Evolutionary conservation across 176 grass and related monocot genomes (phyloP).

Genomic region (Lolium rigidum): DNA sequence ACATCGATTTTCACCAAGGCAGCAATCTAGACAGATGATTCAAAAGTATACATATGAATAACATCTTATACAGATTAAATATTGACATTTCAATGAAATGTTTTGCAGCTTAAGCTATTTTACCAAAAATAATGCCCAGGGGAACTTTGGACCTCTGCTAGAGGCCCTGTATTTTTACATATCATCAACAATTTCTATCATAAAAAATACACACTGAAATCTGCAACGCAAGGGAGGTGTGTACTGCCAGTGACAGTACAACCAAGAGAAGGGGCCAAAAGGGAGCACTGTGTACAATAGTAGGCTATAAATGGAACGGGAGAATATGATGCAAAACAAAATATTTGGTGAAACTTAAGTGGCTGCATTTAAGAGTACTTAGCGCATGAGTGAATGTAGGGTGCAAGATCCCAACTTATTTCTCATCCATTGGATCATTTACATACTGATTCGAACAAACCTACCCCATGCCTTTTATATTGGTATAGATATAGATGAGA

Average conservation of each 20-base stretch:
- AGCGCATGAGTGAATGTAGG: background rate
- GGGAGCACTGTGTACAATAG: background rate
- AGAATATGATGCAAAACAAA: background rate
- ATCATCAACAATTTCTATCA: background rate
- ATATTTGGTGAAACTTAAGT: background rate
- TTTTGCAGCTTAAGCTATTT: background rate
- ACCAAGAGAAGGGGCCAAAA: background rate
- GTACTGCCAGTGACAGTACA: background rate
- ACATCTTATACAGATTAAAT: slow-evolving; percentile 18
- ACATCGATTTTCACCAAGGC: too few relatives aligned
- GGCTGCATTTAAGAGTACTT: background rate
- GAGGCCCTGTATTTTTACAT: background rate
- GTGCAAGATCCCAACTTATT: background rate
- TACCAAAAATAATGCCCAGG: background rate
- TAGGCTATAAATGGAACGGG: background rate
- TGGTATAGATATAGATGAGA: background rate
- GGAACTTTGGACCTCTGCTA: background rate
- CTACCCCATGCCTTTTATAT: background rate
- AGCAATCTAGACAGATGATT: background rate
- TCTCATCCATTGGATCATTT: background rate
- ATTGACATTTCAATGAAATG: background rate
- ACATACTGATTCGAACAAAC: background rate
- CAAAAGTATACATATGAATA: background rate
- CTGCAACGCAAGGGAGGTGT: background rate
- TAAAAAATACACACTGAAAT: background rate